A percentile compares a stretch with the other conserved stretches of the same genome.
Conservation (phyloP, 805 yeast species). For the Yamadazyma kitorensis region DNA sequence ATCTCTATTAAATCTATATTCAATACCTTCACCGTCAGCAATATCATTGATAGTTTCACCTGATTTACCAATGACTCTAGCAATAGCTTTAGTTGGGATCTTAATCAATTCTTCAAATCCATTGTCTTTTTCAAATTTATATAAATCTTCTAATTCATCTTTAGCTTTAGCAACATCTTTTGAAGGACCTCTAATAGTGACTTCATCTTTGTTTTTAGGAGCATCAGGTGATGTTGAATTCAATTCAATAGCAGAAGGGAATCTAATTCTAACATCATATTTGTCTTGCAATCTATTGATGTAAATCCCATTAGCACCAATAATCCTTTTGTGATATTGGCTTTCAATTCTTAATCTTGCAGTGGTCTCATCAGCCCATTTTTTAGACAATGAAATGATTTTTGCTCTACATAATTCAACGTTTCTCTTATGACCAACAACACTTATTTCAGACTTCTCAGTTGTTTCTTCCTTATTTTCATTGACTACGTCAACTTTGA, state of each 20-base stretch:
- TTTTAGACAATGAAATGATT: constrained; percentile 58
- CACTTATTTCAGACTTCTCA: constrained; percentile 46
- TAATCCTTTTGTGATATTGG: constrained; percentile 75
- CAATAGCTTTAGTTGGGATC: constrained; percentile 72
- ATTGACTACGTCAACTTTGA: constrained; percentile 68
- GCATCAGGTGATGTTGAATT: constrained; percentile 26
- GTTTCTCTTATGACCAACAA: constrained; percentile 77
- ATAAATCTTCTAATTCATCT: constrained; percentile 78
- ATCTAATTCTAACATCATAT: constrained; percentile 75
- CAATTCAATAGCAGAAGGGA: constrained; percentile 50
- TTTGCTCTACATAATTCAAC: constrained; percentile 68
- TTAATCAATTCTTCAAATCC: constrained; percentile 62
- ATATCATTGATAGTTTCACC: constrained; percentile 85
- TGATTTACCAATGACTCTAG: constrained; percentile 84
- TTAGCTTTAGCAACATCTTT: constrained; percentile 81
- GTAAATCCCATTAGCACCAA: constrained; percentile 80
- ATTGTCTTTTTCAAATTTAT: constrained; percentile 84
- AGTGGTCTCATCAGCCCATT: constrained; percentile 78
- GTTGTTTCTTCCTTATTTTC: constrained; percentile 29
- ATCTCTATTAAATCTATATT: constrained; percentile 44
- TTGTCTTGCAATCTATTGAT: constrained; percentile 84
- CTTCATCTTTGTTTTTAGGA: constrained; percentile 55
- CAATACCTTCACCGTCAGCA: constrained; percentile 64
- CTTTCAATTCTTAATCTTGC: constrained; percentile 66
- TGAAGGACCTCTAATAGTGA: constrained; percentile 81